phyloP scores from a whole-genome alignment of 345 rosid species.

The Linum tenue region DNA sequence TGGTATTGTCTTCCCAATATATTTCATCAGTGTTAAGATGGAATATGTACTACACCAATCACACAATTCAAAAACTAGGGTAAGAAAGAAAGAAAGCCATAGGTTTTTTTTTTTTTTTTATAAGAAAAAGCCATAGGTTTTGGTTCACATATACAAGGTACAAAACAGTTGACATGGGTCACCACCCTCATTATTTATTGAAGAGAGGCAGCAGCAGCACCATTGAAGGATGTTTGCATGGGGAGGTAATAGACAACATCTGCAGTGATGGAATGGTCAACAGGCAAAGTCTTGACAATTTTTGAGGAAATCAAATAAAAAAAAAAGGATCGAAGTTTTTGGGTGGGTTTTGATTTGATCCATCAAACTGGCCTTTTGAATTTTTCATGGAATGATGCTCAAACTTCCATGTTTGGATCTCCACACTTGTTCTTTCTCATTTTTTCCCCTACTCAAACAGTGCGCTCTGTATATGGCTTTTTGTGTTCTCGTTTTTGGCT shows the following conservation, averaged over 20 bases:
- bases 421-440: not conserved
- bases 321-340: not conserved
- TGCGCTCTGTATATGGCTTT: slow-evolving; percentile 15
- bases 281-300: not conserved
- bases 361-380: not conserved
- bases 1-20: too few species aligned
- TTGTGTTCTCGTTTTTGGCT: slow-evolving; percentile 16
- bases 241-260: slow-evolving; percentile 2
- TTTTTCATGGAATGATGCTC: not conserved
- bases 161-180: slow-evolving; percentile 5
- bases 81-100: too few species aligned
- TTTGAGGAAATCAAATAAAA: not conserved
- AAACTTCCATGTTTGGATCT: not conserved
- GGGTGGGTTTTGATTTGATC: not conserved
- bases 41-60: too few species aligned
- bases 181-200: slow-evolving; percentile 10
- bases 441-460: not conserved
- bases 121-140: too few species aligned
- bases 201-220: not conserved
- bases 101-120: too few species aligned
- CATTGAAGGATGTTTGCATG: not conserved
- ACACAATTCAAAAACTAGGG: too few species aligned
- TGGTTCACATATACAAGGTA: too few species aligned
- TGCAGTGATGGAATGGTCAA: not conserved
- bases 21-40: too few species aligned